Percentiles rank a stretch among this genome's conserved stretches.
Conservation (phyloP, 345 rosid species). For the Brassica cretica region DNA sequence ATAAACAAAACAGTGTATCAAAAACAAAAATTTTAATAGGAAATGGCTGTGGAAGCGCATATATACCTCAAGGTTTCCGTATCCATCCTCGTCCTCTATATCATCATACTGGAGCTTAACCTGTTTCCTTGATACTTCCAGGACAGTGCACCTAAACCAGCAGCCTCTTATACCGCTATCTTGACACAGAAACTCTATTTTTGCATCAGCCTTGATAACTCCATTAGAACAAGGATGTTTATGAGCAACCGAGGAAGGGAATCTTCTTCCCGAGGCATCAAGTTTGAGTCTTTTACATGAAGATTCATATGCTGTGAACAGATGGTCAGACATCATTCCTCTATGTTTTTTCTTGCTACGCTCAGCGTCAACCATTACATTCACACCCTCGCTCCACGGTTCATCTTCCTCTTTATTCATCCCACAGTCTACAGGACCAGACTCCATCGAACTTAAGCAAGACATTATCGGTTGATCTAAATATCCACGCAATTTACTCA, state of each 20-base stretch:
- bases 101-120: conserved; percentile 88
- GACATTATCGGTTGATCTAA: conserved; percentile 73
- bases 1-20: neutral
- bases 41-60: conserved; percentile 7
- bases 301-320: conserved; percentile 42
- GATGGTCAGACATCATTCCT: conserved; percentile 43
- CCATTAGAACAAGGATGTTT: conserved; percentile 43
- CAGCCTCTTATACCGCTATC: conserved; percentile 98
- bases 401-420: conserved; percentile 58
- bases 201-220: conserved; percentile 58
- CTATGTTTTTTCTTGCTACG: conserved; percentile 52
- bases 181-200: conserved; percentile 82
- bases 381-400: conserved; percentile 51
- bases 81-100: conserved; percentile 78
- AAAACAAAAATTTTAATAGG: neutral
- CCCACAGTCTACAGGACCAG: conserved; percentile 46
- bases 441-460: conserved; percentile 58
- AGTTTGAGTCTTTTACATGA: conserved; percentile 50
- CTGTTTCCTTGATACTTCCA: conserved; percentile 62
- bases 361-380: conserved; percentile 64
- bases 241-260: conserved; percentile 55
- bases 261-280: conserved; percentile 50
- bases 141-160: conserved; percentile 89
- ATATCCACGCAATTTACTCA: conserved; percentile 86
- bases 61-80: conserved; percentile 84